Evolutionary conservation across 177 flowering plant genomes (phyloP).

Genomic region (Telopea speciosissima): DNA sequence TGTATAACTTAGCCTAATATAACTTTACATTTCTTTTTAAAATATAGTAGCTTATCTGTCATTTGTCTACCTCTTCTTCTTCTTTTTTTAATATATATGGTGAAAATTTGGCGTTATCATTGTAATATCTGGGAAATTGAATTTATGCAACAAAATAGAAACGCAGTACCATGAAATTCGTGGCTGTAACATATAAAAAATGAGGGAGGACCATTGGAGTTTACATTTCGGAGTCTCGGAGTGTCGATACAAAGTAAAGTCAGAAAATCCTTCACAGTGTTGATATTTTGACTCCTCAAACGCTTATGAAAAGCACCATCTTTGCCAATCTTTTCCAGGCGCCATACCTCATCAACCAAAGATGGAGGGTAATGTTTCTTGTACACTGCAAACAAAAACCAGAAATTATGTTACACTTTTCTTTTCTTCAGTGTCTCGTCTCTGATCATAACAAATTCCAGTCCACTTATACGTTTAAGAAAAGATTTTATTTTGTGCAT

Average conservation of each 20-base stretch:
- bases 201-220: not conserved
- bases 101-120: not conserved
- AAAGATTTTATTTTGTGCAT: no score
- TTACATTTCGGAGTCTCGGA: slow-evolving; percentile 73
- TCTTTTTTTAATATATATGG: no score
- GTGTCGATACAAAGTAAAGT: slow-evolving; percentile 48
- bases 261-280: slow-evolving; percentile 80
- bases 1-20: no score
- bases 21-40: no score
- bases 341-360: slow-evolving; percentile 89
- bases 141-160: not conserved
- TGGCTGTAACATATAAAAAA: not conserved
- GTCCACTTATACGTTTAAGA: not conserved
- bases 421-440: not conserved
- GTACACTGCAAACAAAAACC: slow-evolving; percentile 62
- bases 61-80: no score
- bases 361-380: slow-evolving; percentile 96
- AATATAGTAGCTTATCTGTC: no score
- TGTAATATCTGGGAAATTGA: not conserved
- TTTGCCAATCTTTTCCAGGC: slow-evolving; percentile 94
- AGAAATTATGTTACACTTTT: not conserved
- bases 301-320: slow-evolving; percentile 97
- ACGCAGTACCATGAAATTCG: not conserved
- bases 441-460: not conserved
- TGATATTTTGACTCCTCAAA: slow-evolving; percentile 55